phyloP scores from a whole-genome alignment of 2,329 filamentous ascomycete genomes.

The Xylariaceae sp. region DNA sequence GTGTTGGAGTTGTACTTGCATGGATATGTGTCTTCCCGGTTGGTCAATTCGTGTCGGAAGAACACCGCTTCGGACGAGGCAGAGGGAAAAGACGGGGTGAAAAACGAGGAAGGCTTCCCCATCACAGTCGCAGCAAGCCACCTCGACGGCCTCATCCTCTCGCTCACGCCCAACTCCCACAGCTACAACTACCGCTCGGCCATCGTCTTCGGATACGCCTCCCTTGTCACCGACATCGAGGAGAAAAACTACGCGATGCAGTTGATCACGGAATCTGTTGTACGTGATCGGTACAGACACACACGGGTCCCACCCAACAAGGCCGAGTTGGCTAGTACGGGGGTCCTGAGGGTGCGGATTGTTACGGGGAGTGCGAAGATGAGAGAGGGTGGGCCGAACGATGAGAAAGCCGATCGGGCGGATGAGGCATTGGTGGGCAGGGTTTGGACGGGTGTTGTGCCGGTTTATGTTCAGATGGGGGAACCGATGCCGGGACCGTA shows the following conservation, averaged over 20 bases:
- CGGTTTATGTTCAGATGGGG: conserved; percentile 60
- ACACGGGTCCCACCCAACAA: conserved; percentile 63
- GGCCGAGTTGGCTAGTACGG: conserved; percentile 70
- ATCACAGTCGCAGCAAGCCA: conserved; percentile 68
- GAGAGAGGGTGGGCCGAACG: conserved; percentile 57
- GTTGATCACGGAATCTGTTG: conserved; percentile 68
- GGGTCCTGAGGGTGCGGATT: conserved; percentile 64
- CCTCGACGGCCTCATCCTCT: conserved; percentile 73
- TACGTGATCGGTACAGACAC: conserved; percentile 60
- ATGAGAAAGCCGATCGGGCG: conserved; percentile 45
- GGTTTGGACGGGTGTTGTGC: conserved; percentile 54
- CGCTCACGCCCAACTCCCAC: conserved; percentile 73
- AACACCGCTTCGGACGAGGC: neutral
- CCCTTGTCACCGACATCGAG: conserved; percentile 56
- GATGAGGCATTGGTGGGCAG: conserved; percentile 37
- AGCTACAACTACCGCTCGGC: conserved; percentile 84
- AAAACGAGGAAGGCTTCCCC: conserved; percentile 50
- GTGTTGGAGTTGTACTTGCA: conserved; percentile 75
- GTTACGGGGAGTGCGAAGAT: conserved; percentile 71
- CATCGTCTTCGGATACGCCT: conserved; percentile 69
- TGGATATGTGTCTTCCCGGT: conserved; percentile 73
- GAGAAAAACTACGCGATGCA: conserved; percentile 77
- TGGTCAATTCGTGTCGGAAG: conserved; percentile 60
- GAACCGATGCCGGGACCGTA: conserved; percentile 56
- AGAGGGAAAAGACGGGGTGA: conserved; percentile 1